These are phyloP conservation scores for Kodamaea anthophila DNA, from an alignment of 1,139 yeast genomes.

Conservation along the genomic window DNA sequence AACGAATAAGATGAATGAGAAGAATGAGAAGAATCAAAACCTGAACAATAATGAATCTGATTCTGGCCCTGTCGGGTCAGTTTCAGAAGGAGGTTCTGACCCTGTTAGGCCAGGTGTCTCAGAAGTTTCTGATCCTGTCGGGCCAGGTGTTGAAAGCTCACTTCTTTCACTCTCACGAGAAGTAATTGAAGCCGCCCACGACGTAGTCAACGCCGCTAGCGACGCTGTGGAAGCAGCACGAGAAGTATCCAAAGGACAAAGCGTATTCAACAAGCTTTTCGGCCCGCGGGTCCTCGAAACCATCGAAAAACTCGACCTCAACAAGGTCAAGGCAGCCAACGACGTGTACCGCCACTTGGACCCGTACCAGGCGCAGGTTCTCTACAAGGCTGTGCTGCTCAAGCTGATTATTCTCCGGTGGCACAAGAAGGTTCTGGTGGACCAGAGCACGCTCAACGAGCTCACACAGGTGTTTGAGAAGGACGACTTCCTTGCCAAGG, in stretches of 20 bases:
- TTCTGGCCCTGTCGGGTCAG: too few relatives aligned
- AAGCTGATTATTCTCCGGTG: conserved; percentile 25
- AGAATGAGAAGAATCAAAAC: conserved; percentile 11
- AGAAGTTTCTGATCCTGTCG: too few relatives aligned
- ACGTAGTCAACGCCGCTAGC: neutral
- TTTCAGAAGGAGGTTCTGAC: too few relatives aligned
- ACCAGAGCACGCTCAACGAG: conserved; percentile 24
- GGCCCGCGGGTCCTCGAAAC: conserved; percentile 29
- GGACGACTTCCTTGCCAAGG: conserved; percentile 23
- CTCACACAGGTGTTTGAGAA: conserved; percentile 14
- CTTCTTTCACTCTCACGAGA: conserved; percentile 7
- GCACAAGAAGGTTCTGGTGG: conserved; percentile 22
- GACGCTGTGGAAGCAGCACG: conserved; percentile 1
- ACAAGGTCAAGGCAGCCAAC: conserved; percentile 21
- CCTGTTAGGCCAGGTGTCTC: too few relatives aligned
- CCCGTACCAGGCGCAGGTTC: conserved; percentile 16
- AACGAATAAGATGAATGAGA: neutral
- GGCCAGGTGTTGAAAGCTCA: conserved; percentile 9
- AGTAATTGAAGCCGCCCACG: conserved; percentile 1
- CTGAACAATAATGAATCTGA: conserved; percentile 41
- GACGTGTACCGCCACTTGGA: conserved; percentile 11
- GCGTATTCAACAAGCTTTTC: conserved; percentile 19
- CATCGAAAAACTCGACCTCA: conserved; percentile 23
- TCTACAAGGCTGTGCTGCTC: conserved; percentile 25
- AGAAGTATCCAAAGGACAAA: conserved; percentile 8